These are phyloP conservation scores for Neospermospora avenae DNA, from an alignment of 2,329 filamentous ascomycete species.

Conservation along the genomic window DNA sequence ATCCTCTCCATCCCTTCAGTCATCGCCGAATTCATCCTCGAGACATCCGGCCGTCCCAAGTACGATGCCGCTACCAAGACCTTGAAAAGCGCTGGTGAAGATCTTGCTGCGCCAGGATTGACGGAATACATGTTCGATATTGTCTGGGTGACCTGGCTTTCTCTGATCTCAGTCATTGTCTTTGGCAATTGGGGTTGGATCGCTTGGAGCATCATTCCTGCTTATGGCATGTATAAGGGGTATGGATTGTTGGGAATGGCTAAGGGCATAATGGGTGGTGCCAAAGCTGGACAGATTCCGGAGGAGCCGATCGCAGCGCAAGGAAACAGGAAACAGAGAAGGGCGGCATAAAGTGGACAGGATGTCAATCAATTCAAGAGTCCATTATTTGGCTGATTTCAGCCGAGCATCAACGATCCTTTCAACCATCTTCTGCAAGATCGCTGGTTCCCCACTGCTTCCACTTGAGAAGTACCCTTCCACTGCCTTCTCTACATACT, in stretches of 20 bases:
- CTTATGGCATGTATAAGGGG: constrained; percentile 34
- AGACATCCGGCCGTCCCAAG: constrained; percentile 76
- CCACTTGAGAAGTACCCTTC: constrained; percentile 69
- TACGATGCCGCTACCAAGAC: constrained; percentile 51
- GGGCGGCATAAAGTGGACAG: constrained; percentile 23
- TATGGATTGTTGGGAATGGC: constrained; percentile 35
- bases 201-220: constrained; percentile 44
- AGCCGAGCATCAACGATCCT: constrained; percentile 71
- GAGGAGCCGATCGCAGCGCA: constrained; percentile 29
- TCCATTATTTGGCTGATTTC: constrained; percentile 21
- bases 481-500: constrained; percentile 88
- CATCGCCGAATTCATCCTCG: constrained; percentile 79
- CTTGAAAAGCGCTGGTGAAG: constrained; percentile 76
- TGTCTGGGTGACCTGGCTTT: constrained; percentile 89
- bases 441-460: constrained; percentile 49
- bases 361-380: background rate
- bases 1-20: constrained; percentile 72
- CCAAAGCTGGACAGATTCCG: constrained; percentile 26
- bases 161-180: constrained; percentile 66
- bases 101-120: constrained; percentile 80
- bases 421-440: constrained; percentile 70
- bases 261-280: constrained; percentile 36
- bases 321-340: constrained; percentile 35
- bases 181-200: constrained; percentile 80
- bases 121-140: constrained; percentile 99